These are phyloP conservation scores for Pisolithus marmoratus DNA, from an alignment of 768 basidiomycete genomes.

Conservation along the genomic window DNA sequence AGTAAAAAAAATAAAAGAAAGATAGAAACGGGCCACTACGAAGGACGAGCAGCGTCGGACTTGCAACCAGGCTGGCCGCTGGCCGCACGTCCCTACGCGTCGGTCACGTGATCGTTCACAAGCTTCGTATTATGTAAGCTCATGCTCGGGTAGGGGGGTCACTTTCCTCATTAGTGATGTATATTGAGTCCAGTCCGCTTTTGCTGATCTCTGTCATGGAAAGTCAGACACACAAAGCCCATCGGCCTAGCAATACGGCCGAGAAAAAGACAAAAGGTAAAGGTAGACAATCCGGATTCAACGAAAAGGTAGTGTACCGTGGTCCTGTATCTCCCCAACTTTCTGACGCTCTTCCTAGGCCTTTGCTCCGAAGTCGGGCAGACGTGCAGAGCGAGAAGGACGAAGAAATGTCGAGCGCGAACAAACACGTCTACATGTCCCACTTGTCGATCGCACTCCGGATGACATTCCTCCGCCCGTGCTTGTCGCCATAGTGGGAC, in stretches of 20 bases:
- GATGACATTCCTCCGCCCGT: conserved; percentile 89
- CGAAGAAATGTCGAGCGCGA: conserved; percentile 89
- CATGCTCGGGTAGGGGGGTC: too few species aligned
- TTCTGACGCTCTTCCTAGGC: conserved; percentile 46
- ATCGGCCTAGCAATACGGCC: conserved; percentile 67
- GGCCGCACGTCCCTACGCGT: conserved; percentile 16
- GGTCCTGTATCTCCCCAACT: neutral
- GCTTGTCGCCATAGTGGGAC: conserved; percentile 91
- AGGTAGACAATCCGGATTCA: conserved; percentile 72
- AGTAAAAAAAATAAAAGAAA: too few species aligned
- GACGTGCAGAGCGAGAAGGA: conserved; percentile 83
- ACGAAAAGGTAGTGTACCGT: conserved; percentile 67
- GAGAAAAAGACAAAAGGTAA: conserved; percentile 75
- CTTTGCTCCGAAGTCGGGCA: conserved; percentile 88
- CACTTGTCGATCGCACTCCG: conserved; percentile 91
- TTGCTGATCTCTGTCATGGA: conserved; percentile 42
- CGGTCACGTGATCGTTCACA: conserved; percentile 21
- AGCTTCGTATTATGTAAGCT: conserved; percentile 3
- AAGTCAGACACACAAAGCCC: conserved; percentile 75
- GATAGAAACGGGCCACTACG: neutral
- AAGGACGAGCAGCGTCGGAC: conserved; percentile 1
- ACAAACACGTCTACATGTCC: conserved; percentile 93
- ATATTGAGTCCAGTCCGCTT: neutral
- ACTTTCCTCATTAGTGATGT: too few species aligned
- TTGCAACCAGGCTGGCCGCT: conserved; percentile 12